Percentiles rank a stretch among this genome's conserved stretches.
phyloP scores from a whole-genome alignment of 2,329 filamentous ascomycete genomes.

The Clarireedia hainanense region DNA sequence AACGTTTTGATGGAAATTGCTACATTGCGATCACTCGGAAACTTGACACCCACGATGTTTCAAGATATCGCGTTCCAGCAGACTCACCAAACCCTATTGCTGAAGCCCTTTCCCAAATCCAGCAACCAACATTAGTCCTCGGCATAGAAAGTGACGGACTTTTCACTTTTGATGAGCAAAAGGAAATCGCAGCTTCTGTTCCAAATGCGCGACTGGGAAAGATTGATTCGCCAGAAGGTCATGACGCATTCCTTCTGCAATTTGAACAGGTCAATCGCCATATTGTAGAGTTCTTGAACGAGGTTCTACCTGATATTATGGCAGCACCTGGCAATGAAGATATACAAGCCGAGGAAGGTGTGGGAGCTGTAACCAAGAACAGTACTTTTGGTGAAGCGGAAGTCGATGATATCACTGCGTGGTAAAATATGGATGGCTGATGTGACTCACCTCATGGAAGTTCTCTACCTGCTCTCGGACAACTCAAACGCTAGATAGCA shows the following conservation, averaged over 20 bases:
- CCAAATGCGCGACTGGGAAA: constrained; percentile 69
- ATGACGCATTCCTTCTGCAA: constrained; percentile 92
- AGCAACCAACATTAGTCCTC: constrained; percentile 84
- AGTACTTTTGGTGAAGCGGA: constrained; percentile 95
- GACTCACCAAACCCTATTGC: constrained; percentile 43
- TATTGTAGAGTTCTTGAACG: constrained; percentile 73
- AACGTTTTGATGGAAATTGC: constrained; percentile 95
- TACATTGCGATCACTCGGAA: constrained; percentile 99
- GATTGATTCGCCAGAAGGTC: constrained; percentile 90
- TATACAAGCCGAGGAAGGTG: constrained; percentile 37
- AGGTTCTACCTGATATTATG: constrained; percentile 87
- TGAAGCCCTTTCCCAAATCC: constrained; percentile 70
- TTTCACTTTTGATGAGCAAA: constrained; percentile 94
- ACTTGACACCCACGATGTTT: constrained; percentile 93
- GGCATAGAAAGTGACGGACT: constrained; percentile 94
- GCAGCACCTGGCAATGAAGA: constrained; percentile 41
- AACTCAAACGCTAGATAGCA: background rate
- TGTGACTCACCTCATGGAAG: background rate
- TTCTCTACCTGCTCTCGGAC: background rate
- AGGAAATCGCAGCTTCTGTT: constrained; percentile 80
- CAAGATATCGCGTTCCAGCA: constrained; percentile 54
- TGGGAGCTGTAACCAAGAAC: constrained; percentile 66
- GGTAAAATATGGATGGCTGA: constrained; percentile 48
- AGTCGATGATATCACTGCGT: constrained; percentile 91
- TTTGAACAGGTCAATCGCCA: constrained; percentile 95